Percentiles rank a stretch among this genome's conserved stretches.
These are phyloP conservation scores for Eucalyptus leucophloia DNA, from an alignment of 345 rosid species.

Conservation along the genomic window DNA sequence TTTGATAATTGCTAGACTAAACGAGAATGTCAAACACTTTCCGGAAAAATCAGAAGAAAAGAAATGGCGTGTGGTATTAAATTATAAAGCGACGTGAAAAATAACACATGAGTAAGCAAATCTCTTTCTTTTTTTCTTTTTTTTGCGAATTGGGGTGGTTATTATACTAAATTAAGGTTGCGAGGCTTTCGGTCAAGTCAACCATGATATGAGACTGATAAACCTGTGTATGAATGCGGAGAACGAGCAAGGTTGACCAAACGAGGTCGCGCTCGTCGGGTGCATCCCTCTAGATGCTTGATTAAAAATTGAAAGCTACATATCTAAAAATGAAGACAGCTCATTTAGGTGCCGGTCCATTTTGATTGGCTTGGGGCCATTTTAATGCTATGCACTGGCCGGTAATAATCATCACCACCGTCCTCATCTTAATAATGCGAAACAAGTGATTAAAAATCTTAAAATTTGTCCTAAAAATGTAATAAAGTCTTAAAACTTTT, in stretches of 20 bases:
- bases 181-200: neutral
- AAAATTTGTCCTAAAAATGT: too few species aligned
- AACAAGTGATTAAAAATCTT: too few species aligned
- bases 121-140: too few species aligned
- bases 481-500: accelerated
- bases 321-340: neutral
- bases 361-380: neutral
- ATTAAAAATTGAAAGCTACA: neutral
- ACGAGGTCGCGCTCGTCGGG: neutral
- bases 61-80: neutral
- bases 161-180: neutral
- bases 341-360: neutral
- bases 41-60: accelerated
- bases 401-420: neutral
- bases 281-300: neutral
- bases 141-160: neutral
- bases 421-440: neutral
- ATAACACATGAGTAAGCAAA: neutral
- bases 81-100: neutral
- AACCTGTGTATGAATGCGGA: neutral
- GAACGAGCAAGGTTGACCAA: neutral
- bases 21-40: neutral
- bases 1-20: neutral
- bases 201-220: neutral
- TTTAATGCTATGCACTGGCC: neutral